Percentiles rank a stretch among this genome's conserved stretches.
phyloP scores from a whole-genome alignment of 306 rosid genomes.

The Vigna angularis region DNA sequence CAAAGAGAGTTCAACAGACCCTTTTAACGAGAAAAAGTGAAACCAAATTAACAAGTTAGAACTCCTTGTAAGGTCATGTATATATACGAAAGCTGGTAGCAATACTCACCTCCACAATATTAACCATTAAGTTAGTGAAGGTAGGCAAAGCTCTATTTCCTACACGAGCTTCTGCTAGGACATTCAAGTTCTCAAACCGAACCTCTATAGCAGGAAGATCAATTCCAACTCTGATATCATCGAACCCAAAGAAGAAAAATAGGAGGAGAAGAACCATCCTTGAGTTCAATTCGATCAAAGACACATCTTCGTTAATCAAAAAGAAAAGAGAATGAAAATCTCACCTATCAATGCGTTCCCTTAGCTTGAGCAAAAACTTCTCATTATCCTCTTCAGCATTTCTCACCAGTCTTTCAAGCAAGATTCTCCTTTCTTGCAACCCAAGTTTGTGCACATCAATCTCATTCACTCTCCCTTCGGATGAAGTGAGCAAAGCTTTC shows the following conservation, averaged over 20 bases:
- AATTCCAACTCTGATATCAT: slow-evolving; percentile 67
- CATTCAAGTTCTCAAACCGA: slow-evolving; percentile 67
- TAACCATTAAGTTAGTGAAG: slow-evolving; percentile 61
- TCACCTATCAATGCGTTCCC: slow-evolving; percentile 70
- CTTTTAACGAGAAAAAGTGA: slow-evolving; percentile 20
- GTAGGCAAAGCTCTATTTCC: slow-evolving; percentile 81
- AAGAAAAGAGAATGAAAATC: not conserved
- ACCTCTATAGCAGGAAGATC: slow-evolving; percentile 79
- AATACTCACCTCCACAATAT: slow-evolving; percentile 60
- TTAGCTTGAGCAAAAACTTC: slow-evolving; percentile 78
- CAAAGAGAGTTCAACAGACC: slow-evolving; percentile 50
- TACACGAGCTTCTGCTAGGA: slow-evolving; percentile 75
- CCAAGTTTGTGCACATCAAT: slow-evolving; percentile 73
- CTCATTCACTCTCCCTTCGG: slow-evolving; percentile 65
- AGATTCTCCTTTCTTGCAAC: slow-evolving; percentile 59
- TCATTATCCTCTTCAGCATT: slow-evolving; percentile 82
- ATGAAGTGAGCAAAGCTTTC: slow-evolving; percentile 47
- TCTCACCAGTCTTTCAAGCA: slow-evolving; percentile 72
- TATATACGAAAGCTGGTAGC: not conserved
- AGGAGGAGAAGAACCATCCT: not conserved
- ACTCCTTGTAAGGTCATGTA: slow-evolving; percentile 18
- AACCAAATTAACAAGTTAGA: not conserved
- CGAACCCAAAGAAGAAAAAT: slow-evolving; percentile 13
- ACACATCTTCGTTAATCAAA: not conserved
- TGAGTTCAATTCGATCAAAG: not conserved